phyloP scores from a whole-genome alignment of 331 rosid genomes.

The Acacia concinna region DNA sequence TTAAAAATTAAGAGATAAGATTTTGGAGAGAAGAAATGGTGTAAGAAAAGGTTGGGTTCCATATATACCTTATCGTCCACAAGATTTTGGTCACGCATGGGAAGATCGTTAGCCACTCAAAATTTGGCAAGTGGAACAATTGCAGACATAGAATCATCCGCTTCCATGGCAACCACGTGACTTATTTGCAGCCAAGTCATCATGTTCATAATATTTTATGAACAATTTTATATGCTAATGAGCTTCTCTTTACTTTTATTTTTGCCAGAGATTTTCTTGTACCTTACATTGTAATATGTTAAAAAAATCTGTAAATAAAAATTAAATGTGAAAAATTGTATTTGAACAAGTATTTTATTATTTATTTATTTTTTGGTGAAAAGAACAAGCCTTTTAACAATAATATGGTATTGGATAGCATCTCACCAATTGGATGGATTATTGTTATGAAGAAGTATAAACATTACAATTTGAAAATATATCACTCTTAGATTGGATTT shows the following conservation, averaged over 20 bases:
- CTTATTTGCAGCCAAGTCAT: background rate
- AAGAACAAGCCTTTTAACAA: too few species aligned
- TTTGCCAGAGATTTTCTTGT: too few species aligned
- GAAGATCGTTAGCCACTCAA: conserved; percentile 30
- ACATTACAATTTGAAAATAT: too few species aligned
- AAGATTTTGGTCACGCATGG: conserved; percentile 32
- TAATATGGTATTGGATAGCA: too few species aligned
- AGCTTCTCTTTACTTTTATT: too few species aligned
- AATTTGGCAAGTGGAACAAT: conserved; percentile 28
- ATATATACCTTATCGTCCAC: conserved; percentile 29
- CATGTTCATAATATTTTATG: background rate
- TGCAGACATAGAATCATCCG: background rate
- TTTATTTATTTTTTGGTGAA: too few species aligned
- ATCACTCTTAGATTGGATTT: too few species aligned
- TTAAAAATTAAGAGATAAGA: background rate
- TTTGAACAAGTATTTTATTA: background rate
- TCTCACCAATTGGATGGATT: too few species aligned
- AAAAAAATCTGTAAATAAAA: too few species aligned
- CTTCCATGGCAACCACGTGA: background rate
- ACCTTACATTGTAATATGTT: too few species aligned
- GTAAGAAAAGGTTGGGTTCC: background rate
- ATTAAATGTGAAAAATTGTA: background rate
- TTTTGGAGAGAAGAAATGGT: background rate
- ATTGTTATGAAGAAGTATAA: too few species aligned
- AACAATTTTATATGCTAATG: background rate